phyloP scores from a whole-genome alignment of 1,284 basidiomycete genomes.

The Neolentinus lepideus region DNA sequence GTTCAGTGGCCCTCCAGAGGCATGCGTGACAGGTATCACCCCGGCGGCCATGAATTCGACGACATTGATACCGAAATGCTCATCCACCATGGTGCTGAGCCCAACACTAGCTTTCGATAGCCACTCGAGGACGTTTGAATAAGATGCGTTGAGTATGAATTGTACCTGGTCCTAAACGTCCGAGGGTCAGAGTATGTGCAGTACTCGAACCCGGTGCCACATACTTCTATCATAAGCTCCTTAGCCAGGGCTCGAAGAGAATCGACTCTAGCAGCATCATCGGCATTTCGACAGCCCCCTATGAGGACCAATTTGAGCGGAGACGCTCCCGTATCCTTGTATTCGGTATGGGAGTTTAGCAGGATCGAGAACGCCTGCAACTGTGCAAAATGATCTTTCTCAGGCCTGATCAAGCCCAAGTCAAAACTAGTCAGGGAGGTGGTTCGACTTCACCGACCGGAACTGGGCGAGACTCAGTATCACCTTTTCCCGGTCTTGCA shows the following conservation, averaged over 20 bases:
- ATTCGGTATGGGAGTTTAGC: conserved; percentile 53
- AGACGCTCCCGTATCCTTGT: conserved; percentile 22
- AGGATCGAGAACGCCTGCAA: conserved; percentile 64
- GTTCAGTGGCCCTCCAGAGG: conserved; percentile 85
- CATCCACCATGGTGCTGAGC: conserved; percentile 96
- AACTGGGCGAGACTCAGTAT: conserved; percentile 91
- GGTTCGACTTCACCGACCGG: conserved; percentile 44
- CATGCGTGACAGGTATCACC: conserved; percentile 87
- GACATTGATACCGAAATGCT: conserved; percentile 98
- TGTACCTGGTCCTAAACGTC: conserved; percentile 54
- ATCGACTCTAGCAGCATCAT: conserved; percentile 68
- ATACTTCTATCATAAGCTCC: conserved; percentile 62
- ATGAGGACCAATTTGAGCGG: conserved; percentile 63
- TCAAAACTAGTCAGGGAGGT: not conserved
- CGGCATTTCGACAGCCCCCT: conserved; percentile 77
- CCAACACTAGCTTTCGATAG: conserved; percentile 78
- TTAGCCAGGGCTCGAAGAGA: conserved; percentile 51
- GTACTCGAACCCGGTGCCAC: no score
- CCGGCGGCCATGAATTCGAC: conserved; percentile 99
- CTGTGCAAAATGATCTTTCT: conserved; percentile 91
- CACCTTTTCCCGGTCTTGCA: conserved; percentile 57
- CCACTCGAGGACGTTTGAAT: conserved; percentile 59
- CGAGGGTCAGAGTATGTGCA: not conserved
- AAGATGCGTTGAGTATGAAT: conserved; percentile 84
- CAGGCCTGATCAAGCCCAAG: conserved; percentile 50